phyloP scores from a whole-genome alignment of 192 early-diverging fungal genomes.

The Gaertneriomyces semiglobifer region DNA sequence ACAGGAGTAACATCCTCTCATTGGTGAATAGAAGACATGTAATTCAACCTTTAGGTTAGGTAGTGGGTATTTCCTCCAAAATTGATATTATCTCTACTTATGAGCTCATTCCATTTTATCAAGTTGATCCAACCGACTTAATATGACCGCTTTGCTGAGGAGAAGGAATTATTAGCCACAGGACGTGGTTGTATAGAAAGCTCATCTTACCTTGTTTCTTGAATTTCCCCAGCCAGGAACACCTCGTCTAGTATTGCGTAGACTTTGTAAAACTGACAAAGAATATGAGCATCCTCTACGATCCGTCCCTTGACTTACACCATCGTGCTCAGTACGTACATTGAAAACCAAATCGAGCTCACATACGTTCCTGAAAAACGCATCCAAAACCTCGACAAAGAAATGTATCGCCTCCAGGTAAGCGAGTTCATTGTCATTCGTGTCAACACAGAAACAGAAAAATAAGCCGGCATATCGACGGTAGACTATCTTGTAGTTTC shows the following conservation, averaged over 20 bases:
- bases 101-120: conserved; percentile 49
- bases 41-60: conserved; percentile 45
- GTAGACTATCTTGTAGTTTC: conserved; percentile 97
- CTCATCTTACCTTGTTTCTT: conserved; percentile 79
- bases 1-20: no score
- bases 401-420: conserved; percentile 97
- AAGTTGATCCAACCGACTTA: conserved; percentile 48
- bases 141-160: conserved; percentile 45
- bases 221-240: conserved; percentile 96
- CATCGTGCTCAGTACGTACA: conserved; percentile 27
- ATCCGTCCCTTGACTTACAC: neutral
- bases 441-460: conserved; percentile 98
- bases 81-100: conserved; percentile 22
- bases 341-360: conserved; percentile 98
- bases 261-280: conserved; percentile 47
- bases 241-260: conserved; percentile 97
- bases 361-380: conserved; percentile 98
- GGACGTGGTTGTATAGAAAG: neutral
- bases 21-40: conserved; percentile 47
- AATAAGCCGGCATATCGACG: conserved; percentile 96
- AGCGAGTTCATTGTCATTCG: conserved; percentile 95
- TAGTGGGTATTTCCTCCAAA: no score
- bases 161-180: neutral
- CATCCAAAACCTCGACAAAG: conserved; percentile 97
- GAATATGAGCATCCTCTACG: neutral